phyloP scores from a whole-genome alignment of 2,329 filamentous ascomycete genomes.

The Sporothrix luriei region DNA sequence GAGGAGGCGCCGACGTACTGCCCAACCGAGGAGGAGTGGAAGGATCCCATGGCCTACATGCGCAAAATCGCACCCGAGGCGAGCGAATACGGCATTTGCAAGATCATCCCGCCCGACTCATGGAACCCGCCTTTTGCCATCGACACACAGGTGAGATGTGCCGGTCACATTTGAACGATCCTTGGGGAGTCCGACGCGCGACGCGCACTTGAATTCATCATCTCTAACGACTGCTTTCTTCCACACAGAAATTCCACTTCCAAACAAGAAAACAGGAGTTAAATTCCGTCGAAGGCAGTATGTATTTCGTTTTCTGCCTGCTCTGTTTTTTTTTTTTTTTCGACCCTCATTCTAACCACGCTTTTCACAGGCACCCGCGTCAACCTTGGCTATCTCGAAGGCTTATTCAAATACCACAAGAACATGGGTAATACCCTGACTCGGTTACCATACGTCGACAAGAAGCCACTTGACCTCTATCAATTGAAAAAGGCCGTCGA shows the following conservation, averaged over 20 bases:
- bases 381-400: conserved; percentile 94
- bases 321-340: not conserved
- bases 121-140: conserved; percentile 97
- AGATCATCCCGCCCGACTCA: conserved; percentile 87
- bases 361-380: conserved; percentile 75
- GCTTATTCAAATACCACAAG: conserved; percentile 93
- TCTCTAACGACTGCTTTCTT: not conserved
- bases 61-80: conserved; percentile 88
- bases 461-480: conserved; percentile 93
- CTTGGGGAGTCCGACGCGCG: not conserved
- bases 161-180: not conserved
- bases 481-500: conserved; percentile 97
- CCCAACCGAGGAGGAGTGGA: conserved; percentile 91
- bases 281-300: conserved; percentile 97
- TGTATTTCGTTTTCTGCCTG: conserved; percentile 42
- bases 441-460: conserved; percentile 93
- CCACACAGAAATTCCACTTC: conserved; percentile 87
- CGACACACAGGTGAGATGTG: conserved; percentile 79
- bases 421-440: conserved; percentile 94
- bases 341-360: conserved; percentile 29
- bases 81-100: conserved; percentile 85
- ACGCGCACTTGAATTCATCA: not conserved
- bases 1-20: conserved; percentile 88
- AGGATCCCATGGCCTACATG: conserved; percentile 91
- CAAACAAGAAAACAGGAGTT: conserved; percentile 93